Base-by-base conservation (phyloP, 768 basidiomycete species). In the Amanita molliuscula region DNA sequence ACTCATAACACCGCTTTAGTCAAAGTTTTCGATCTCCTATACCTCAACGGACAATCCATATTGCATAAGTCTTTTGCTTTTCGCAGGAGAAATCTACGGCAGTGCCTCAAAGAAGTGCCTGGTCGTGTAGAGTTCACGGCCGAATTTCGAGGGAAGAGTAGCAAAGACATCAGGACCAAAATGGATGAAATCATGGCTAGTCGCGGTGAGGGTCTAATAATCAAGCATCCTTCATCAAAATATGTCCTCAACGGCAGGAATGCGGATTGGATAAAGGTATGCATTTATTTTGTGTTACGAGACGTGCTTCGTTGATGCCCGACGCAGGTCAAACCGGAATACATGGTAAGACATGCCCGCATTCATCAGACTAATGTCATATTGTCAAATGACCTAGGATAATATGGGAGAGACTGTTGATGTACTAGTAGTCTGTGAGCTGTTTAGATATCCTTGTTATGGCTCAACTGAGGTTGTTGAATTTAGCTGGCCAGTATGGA, bases 1-100 rank as follows among this genome's bases (percentile, higher is more conserved):
- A 51, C 44, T 20, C 18, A 35, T 26, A 28, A 11, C 18, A 9
- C 31, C 33, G 44, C 33, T 11, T 1, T 54, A 97, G 94, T 96
- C 78, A 98, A 96, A 66, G 78, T 98, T 8, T 98, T 99, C 60
- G 96, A 99, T 64, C 71, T 98, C 18, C 70, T 99, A 0, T 92
- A 88, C 60, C 73, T 96, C 51, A 93, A 94, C 55, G 85, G 84
- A n/a, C 74, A 75, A 61, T 83, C 84, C 3, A 75, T 95, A 2
- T 73, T 92, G 42, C 74, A 83, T 48, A 81, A 76, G 56, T 79
- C 86, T 0, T 75, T 87, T 20, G 71, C 74, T 33, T 82, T 84
- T 58, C 81, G 96, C 29, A 94, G 92, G 64, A 76, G 79, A 47
- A 86, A 92, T 56, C 67, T 96, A 57, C 72, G 72, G 5, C 69